phyloP scores from a whole-genome alignment of 305 asterid genomes.

The Plantago coronopus region DNA sequence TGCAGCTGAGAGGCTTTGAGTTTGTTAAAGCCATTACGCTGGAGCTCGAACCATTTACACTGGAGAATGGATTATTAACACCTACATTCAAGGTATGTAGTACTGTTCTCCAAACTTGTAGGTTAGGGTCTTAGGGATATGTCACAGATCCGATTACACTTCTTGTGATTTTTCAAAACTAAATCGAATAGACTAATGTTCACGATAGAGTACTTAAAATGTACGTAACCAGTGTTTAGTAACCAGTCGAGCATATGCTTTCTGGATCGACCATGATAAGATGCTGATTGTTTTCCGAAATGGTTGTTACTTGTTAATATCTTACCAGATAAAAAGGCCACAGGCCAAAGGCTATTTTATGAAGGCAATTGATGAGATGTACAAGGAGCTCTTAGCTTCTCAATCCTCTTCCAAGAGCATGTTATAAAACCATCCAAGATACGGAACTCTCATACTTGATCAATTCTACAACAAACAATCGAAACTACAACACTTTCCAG shows the following conservation, averaged over 20 bases:
- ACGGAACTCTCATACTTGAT: not conserved
- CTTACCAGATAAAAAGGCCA: slow-evolving; percentile 60
- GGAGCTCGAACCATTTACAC: slow-evolving; percentile 50
- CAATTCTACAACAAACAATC: too few relatives aligned
- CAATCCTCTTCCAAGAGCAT: slow-evolving; percentile 28
- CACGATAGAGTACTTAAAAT: too few relatives aligned
- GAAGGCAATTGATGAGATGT: slow-evolving; percentile 50
- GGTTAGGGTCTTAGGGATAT: too few relatives aligned
- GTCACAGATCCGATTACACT: too few relatives aligned
- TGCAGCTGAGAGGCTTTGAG: slow-evolving; percentile 71
- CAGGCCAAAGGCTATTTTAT: slow-evolving; percentile 61
- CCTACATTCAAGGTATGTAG: slow-evolving; percentile 79
- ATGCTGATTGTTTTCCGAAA: not conserved
- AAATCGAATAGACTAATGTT: too few relatives aligned
- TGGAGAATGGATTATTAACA: slow-evolving; percentile 65
- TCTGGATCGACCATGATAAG: not conserved
- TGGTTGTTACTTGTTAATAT: too few relatives aligned
- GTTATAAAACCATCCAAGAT: slow-evolving; percentile 20
- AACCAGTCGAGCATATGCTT: too few relatives aligned
- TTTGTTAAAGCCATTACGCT: slow-evolving; percentile 61
- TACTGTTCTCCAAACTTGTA: too few relatives aligned
- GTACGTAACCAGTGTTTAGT: too few relatives aligned
- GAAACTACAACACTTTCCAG: too few relatives aligned
- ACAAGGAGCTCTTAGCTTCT: slow-evolving; percentile 40
- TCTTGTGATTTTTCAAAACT: too few relatives aligned